Conservation (phyloP, 805 yeast species). For the Sugiyamaella chiloensis region DNA sequence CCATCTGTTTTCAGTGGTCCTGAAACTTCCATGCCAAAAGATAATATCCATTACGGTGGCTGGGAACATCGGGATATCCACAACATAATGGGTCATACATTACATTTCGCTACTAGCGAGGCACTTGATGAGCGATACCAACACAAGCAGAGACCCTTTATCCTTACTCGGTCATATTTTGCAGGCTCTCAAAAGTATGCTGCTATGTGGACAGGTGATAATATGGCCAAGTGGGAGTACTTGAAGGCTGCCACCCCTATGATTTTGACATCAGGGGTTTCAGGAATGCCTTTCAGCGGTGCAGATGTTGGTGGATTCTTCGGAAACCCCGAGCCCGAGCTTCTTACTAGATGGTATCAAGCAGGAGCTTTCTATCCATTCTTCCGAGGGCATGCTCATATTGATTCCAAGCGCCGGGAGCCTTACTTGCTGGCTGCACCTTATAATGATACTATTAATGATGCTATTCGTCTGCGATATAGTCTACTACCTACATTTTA, state of each 20-base stretch:
- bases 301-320: conserved; percentile 98
- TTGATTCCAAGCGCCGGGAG: conserved; percentile 87
- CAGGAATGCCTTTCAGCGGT: conserved; percentile 89
- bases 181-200: conserved; percentile 90
- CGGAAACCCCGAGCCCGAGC: conserved; percentile 79
- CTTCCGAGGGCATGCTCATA: conserved; percentile 95
- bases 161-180: conserved; percentile 80
- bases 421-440: conserved; percentile 87
- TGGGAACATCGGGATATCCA: conserved; percentile 93
- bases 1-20: conserved; percentile 95
- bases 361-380: conserved; percentile 95
- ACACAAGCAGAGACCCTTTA: conserved; percentile 64
- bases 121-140: conserved; percentile 55
- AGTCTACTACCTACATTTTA: conserved; percentile 73
- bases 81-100: conserved; percentile 76
- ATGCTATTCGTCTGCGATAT: conserved; percentile 73
- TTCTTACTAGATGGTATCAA: conserved; percentile 91
- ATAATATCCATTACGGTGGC: conserved; percentile 68
- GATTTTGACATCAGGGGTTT: conserved; percentile 75
- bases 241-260: conserved; percentile 78
- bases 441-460: conserved; percentile 58
- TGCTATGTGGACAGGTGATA: conserved; percentile 98
- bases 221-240: conserved; percentile 89
- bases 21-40: conserved; percentile 86
- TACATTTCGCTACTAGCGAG: conserved; percentile 74